A percentile compares a stretch with the other conserved stretches of the same genome.
Evolutionary conservation across 768 basidiomycete genomes (phyloP).

Genomic region (Leucocoprinus sp.): DNA sequence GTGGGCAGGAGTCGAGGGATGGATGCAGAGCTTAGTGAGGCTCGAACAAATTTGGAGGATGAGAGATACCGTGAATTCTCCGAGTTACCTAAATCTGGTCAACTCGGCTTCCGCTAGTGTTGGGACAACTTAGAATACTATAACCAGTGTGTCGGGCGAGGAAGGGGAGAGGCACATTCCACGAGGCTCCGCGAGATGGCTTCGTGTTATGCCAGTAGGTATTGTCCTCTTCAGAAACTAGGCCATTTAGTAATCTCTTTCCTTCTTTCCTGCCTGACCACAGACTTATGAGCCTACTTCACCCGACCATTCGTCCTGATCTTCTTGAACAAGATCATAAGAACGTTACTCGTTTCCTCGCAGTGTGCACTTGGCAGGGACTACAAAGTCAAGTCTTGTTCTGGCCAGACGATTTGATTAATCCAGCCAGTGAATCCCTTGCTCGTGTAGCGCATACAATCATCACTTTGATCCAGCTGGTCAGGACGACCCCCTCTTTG

Average conservation of each 20-base stretch:
- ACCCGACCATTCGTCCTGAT: conserved; percentile 57
- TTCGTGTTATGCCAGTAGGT: conserved; percentile 87
- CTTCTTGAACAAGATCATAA: conserved; percentile 58
- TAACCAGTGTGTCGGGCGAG: conserved; percentile 46
- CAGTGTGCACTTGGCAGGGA: conserved; percentile 63
- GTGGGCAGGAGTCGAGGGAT: conserved; percentile 70
- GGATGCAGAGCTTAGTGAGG: conserved; percentile 50
- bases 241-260: conserved; percentile 5
- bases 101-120: background rate
- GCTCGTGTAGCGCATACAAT: conserved; percentile 72
- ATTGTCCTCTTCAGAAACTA: background rate
- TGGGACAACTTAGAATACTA: conserved; percentile 21
- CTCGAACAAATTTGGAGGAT: conserved; percentile 74
- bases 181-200: conserved; percentile 74
- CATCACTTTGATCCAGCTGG: conserved; percentile 54
- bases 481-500: conserved; percentile 43
- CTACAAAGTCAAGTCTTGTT: conserved; percentile 58
- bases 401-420: conserved; percentile 58
- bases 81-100: conserved; percentile 26
- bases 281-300: conserved; percentile 76
- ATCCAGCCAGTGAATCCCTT: conserved; percentile 50
- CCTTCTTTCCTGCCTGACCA: conserved; percentile 3
- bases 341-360: conserved; percentile 74
- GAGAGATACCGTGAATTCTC: conserved; percentile 29
- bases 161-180: conserved; percentile 72